A percentile compares a stretch with the other conserved stretches of the same genome.
Conservation (phyloP, 2,329 filamentous ascomycete genomes). For the Xylogone sp. region DNA sequence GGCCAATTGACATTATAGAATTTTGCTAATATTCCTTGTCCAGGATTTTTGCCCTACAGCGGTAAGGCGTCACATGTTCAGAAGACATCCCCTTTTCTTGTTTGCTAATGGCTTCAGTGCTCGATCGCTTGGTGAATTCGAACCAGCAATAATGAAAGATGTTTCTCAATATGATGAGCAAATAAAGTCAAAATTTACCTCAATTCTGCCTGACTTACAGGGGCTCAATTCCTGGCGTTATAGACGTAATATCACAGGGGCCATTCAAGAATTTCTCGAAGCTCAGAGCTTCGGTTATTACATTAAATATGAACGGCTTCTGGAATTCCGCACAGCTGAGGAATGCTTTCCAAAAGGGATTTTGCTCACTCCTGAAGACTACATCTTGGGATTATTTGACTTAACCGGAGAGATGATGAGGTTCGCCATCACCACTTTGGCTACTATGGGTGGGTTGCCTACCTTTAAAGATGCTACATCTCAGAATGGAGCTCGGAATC, state of each 20-base stretch:
- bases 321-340: slow-evolving; percentile 61
- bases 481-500: slow-evolving; percentile 45
- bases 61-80: slow-evolving; percentile 43
- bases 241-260: slow-evolving; percentile 67
- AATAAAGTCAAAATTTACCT: not conserved
- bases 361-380: slow-evolving; percentile 73
- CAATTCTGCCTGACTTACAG: slow-evolving; percentile 68
- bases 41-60: slow-evolving; percentile 81
- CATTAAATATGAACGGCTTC: slow-evolving; percentile 70
- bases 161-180: not conserved
- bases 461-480: slow-evolving; percentile 26
- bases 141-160: not conserved
- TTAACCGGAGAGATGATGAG: slow-evolving; percentile 96
- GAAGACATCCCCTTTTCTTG: not conserved
- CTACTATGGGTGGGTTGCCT: slow-evolving; percentile 52
- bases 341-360: slow-evolving; percentile 48
- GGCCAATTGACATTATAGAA: slow-evolving; percentile 1
- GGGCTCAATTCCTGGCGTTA: slow-evolving; percentile 83
- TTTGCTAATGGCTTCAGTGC: slow-evolving; percentile 45
- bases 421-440: slow-evolving; percentile 86
- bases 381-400: slow-evolving; percentile 87
- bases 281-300: slow-evolving; percentile 88
- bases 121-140: slow-evolving; percentile 44
- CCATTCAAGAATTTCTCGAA: slow-evolving; percentile 93
- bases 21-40: slow-evolving; percentile 16